Evolutionary conservation across 306 rosid species (phyloP).

Genomic region (Corylus americana): DNA sequence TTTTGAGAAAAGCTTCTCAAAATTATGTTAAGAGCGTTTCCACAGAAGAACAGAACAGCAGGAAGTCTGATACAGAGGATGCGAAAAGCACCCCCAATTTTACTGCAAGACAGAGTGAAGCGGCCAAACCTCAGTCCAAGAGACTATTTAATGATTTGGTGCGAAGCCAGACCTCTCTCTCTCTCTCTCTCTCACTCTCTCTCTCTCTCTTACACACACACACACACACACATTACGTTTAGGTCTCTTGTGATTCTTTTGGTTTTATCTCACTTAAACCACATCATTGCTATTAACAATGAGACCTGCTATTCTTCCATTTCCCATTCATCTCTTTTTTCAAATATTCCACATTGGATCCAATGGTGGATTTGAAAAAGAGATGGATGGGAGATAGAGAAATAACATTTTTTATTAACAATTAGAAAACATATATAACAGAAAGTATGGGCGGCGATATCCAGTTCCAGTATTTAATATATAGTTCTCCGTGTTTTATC

Average conservation of each 20-base stretch:
- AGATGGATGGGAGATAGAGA: no score
- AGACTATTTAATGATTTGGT: constrained; percentile 38
- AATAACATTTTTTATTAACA: not conserved
- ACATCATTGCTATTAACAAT: not conserved
- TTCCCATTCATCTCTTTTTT: no score
- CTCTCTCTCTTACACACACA: not conserved
- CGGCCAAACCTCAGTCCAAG: constrained; percentile 31
- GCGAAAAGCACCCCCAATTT: constrained; percentile 62
- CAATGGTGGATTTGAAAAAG: no score
- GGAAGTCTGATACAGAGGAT: constrained; percentile 62
- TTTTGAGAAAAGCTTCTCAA: constrained; percentile 34
- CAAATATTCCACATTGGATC: no score
- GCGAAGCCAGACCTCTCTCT: constrained; percentile 16
- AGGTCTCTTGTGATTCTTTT: constrained; percentile 7
- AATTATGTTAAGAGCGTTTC: constrained; percentile 22
- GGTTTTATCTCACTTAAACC: constrained; percentile 9
- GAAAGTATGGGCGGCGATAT: not conserved
- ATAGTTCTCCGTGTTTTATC: not conserved
- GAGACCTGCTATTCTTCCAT: no score
- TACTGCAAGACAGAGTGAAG: constrained; percentile 33
- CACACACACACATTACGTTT: not conserved
- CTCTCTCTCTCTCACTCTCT: not conserved
- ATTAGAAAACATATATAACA: not conserved
- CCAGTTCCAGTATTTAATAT: not conserved
- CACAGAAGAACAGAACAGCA: constrained; percentile 30